A percentile compares a stretch with the other conserved stretches of the same genome.
Evolutionary conservation across 495 filamentous ascomycete genomes (phyloP).

Genomic region (Recurvomyces mirabilis): DNA sequence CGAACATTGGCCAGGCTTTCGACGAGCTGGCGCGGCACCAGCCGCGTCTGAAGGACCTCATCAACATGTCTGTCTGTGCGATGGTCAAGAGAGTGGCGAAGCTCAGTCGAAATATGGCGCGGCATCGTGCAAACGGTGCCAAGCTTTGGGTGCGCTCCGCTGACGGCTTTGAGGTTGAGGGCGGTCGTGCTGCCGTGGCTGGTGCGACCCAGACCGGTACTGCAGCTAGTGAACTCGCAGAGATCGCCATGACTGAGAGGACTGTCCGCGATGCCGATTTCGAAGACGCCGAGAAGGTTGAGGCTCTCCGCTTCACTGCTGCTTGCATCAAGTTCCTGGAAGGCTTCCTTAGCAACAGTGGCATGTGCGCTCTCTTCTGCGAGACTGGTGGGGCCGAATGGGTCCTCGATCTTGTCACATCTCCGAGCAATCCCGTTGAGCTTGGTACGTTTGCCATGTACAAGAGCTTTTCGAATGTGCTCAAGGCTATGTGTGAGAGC

Average conservation of each 20-base stretch:
- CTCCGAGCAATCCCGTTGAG: constrained; percentile 64
- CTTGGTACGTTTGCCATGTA: constrained; percentile 57
- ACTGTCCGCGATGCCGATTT: neutral
- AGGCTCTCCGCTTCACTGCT: constrained; percentile 9
- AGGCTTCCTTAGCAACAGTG: constrained; percentile 64
- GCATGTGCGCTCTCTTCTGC: constrained; percentile 64
- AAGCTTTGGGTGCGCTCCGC: constrained; percentile 53
- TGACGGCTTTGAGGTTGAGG: constrained; percentile 43
- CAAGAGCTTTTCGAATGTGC: constrained; percentile 56
- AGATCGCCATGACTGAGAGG: neutral
- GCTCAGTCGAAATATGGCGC: constrained; percentile 56
- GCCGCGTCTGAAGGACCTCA: constrained; percentile 63
- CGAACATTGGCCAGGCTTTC: constrained; percentile 65
- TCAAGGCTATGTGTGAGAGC: constrained; percentile 69
- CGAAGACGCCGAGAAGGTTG: constrained; percentile 16
- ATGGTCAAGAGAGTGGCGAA: constrained; percentile 71
- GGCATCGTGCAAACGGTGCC: constrained; percentile 57
- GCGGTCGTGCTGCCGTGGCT: constrained; percentile 29
- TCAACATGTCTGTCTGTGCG: constrained; percentile 66
- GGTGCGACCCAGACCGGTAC: neutral
- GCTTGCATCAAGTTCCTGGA: constrained; percentile 47
- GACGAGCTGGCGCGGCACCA: constrained; percentile 94
- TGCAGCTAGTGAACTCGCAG: too few relatives aligned
- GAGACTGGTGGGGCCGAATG: constrained; percentile 69
- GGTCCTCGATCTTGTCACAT: constrained; percentile 70